Percentiles rank a stretch among this genome's conserved stretches.
phyloP scores from a whole-genome alignment of 1,284 basidiomycete genomes.

The Ceratobasidium sp. region DNA sequence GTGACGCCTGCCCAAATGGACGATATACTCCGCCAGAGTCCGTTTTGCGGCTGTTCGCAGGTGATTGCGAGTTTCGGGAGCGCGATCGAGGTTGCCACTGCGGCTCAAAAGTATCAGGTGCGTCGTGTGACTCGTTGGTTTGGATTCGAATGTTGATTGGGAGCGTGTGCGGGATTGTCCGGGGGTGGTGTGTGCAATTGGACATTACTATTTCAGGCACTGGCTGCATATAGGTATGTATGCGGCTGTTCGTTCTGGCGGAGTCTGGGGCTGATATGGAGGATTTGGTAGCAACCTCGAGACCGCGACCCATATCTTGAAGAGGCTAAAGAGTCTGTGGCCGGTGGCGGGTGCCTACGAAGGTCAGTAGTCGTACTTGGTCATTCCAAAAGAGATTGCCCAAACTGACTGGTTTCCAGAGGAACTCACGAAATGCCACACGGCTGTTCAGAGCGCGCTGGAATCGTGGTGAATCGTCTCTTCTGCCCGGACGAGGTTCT shows the following conservation, averaged over 20 bases:
- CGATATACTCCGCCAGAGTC: slow-evolving; percentile 39
- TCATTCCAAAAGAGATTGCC: not conserved
- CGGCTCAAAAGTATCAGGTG: slow-evolving; percentile 35
- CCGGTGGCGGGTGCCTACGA: slow-evolving; percentile 40
- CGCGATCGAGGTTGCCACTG: slow-evolving; percentile 40
- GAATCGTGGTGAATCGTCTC: slow-evolving; percentile 30
- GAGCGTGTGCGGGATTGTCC: not conserved
- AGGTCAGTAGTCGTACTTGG: not conserved
- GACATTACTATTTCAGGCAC: not conserved
- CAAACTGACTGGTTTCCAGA: slow-evolving; percentile 22
- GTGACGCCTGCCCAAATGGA: slow-evolving; percentile 36
- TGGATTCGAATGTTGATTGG: not conserved
- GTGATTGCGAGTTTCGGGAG: slow-evolving; percentile 39
- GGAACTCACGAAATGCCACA: slow-evolving; percentile 40
- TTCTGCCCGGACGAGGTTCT: not conserved
- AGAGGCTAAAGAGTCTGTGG: slow-evolving; percentile 38
- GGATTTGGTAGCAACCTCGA: slow-evolving; percentile 34
- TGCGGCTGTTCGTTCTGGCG: slow-evolving; percentile 2
- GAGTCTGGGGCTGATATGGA: slow-evolving; percentile 9
- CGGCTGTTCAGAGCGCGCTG: slow-evolving; percentile 39
- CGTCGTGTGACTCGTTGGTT: not conserved
- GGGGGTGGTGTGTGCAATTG: not conserved
- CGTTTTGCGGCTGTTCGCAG: slow-evolving; percentile 41
- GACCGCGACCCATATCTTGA: slow-evolving; percentile 37
- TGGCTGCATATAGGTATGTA: slow-evolving; percentile 35